Conservation (phyloP, 164 flowering plant genomes). For the Nymphaea thermarum region DNA sequence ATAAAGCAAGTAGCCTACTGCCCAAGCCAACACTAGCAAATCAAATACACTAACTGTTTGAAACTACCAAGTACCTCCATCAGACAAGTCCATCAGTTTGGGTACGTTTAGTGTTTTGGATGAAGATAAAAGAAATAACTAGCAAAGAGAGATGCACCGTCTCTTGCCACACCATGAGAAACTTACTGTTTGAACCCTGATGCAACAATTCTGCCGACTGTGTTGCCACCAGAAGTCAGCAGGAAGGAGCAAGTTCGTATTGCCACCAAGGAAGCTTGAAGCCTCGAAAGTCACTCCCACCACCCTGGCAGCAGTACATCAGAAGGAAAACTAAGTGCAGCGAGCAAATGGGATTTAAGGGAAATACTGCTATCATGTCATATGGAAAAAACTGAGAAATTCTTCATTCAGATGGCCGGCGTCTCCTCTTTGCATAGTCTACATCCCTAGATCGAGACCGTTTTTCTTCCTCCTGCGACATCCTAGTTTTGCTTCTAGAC, state of each 20-base stretch:
- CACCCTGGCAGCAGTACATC: neutral
- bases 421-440: constrained; percentile 79
- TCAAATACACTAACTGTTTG: neutral
- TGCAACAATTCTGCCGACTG: neutral
- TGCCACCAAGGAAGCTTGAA: neutral
- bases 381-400: neutral
- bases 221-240: neutral
- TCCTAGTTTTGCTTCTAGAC: constrained; percentile 59
- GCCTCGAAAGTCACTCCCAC: neutral
- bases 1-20: neutral
- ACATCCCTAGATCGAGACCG: constrained; percentile 71
- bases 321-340: neutral
- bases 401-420: constrained; percentile 51
- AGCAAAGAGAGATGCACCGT: neutral
- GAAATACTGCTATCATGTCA: neutral
- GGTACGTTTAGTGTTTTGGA: neutral
- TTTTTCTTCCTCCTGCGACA: constrained; percentile 51
- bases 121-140: neutral
- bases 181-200: neutral
- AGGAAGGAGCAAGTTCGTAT: neutral
- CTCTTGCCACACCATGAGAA: neutral
- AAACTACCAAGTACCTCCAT: neutral
- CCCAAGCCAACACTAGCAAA: neutral
- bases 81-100: neutral
- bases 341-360: neutral